Base-by-base conservation (phyloP, 2,329 filamentous ascomycete species). In the Pseudopyricularia javanii region DNA sequence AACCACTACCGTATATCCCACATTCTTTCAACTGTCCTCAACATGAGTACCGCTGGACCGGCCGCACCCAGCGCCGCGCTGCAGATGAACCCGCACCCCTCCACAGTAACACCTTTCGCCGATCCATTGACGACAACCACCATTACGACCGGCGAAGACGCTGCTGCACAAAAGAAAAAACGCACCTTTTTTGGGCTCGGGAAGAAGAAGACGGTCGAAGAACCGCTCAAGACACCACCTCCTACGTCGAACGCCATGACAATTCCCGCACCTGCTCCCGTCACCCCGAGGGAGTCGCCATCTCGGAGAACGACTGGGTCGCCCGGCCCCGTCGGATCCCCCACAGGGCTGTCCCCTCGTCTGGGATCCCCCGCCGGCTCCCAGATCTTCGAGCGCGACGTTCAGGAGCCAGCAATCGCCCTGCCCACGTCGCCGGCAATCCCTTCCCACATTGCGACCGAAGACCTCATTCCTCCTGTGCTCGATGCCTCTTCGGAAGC, bases 371-470 rank as follows among this genome's bases (percentile, higher is more conserved):
- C 91, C 14, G 87, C 89, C 11, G 76, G 78, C 28, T 85, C 82
- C 4, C 82, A 85, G 60, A 96, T 97, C 61, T 97, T 97, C 64
- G 91, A 97, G 72, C 86, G 91, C 62, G 88, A 91, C 66, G 91
- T 97, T 24, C 91, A 96, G 68, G 91, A 96, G 62, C 53, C 54
- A 61, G 73, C 79, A 30, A 62, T 78, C 3, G 69, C 81, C n/a
- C 72, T 78, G 40, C 85, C 89, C 55, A 82, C 78, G 56, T 91
- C 88, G 3, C 84, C 88, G 1, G 87, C 88, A n/a, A 93, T 96
- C 56, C 91, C 91, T 3, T 83, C 87, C 7, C 91, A 97, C 64
- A 95, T 97, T 61, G 83, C 91, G 61, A 95, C 89, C 7, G 91
- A 97, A 67, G 91, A 97, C 70, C 81, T 91, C 64, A 96, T 97